Evolutionary conservation across 345 rosid genomes (phyloP).

Genomic region (Acer negundo): DNA sequence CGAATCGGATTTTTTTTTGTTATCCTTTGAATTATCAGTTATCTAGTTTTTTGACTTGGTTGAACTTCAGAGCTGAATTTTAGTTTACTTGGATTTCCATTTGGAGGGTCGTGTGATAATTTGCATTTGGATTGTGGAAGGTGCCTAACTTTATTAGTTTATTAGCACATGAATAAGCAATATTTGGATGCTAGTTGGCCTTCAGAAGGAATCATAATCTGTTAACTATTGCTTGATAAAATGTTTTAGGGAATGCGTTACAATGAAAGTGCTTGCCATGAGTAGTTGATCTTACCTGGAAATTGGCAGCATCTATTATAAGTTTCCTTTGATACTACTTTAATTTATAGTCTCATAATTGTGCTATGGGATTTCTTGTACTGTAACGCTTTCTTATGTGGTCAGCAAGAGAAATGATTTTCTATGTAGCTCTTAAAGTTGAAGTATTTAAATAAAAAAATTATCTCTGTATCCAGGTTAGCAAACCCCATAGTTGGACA

Average conservation of each 20-base stretch:
- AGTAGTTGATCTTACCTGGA: neutral
- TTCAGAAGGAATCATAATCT: neutral
- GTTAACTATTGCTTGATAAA: neutral
- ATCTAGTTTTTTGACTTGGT: neutral
- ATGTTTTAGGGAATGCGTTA: neutral
- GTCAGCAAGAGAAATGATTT: neutral
- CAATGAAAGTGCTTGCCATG: neutral
- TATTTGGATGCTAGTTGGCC: neutral
- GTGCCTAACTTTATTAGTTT: neutral
- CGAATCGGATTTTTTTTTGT: neutral
- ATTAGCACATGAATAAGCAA: too few species aligned
- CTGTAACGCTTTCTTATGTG: neutral
- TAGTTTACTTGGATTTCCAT: neutral
- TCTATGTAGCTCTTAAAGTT: slow-evolving; percentile 8
- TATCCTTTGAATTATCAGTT: too few species aligned
- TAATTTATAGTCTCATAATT: slow-evolving; percentile 4
- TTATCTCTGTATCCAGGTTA: slow-evolving; percentile 49
- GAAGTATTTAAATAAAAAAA: slow-evolving; percentile 14
- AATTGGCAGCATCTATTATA: neutral
- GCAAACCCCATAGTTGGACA: slow-evolving; percentile 91
- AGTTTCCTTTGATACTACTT: neutral
- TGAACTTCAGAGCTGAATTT: neutral
- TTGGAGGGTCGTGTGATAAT: neutral
- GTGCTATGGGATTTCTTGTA: neutral
- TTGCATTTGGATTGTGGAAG: neutral